Conservation (phyloP, 129 eudicot genomes). For the Arctium lappa region DNA sequence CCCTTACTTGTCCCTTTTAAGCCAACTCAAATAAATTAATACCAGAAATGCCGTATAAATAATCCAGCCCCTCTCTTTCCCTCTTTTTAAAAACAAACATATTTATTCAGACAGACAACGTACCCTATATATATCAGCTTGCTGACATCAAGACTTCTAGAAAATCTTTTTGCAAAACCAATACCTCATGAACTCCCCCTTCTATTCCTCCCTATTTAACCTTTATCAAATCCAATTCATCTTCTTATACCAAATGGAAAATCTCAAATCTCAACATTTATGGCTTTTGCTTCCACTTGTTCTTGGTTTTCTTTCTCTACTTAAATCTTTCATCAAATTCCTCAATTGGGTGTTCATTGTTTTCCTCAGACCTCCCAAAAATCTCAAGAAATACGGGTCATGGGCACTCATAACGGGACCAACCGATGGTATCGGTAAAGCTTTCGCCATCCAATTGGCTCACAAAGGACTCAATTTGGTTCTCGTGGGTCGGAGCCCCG, state of each 20-base stretch:
- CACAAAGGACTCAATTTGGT: conserved; percentile 57
- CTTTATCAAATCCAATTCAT: not conserved
- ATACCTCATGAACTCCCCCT: not conserved
- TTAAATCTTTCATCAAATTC: conserved; percentile 31
- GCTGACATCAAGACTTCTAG: not conserved
- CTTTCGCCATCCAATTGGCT: conserved; percentile 70
- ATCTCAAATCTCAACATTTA: conserved; percentile 53
- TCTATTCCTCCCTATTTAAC: not conserved
- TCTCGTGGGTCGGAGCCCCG: conserved; percentile 65
- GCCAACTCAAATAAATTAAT: too few species aligned
- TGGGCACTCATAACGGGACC: not conserved
- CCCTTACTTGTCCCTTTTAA: too few species aligned
- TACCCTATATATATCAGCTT: not conserved
- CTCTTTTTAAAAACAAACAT: not conserved
- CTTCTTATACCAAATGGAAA: conserved; percentile 31
- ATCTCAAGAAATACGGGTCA: conserved; percentile 39
- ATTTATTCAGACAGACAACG: not conserved
- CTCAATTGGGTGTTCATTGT: conserved; percentile 58
- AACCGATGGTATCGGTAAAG: conserved; percentile 1
- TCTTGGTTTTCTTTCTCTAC: conserved; percentile 36
- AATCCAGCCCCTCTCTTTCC: not conserved
- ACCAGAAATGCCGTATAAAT: not conserved
- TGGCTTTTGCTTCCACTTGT: conserved; percentile 43
- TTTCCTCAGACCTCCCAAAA: conserved; percentile 63
- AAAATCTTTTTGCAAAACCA: too few species aligned